phyloP scores from a whole-genome alignment of 2,329 filamentous ascomycete species.

The Stromatinia cepivora region DNA sequence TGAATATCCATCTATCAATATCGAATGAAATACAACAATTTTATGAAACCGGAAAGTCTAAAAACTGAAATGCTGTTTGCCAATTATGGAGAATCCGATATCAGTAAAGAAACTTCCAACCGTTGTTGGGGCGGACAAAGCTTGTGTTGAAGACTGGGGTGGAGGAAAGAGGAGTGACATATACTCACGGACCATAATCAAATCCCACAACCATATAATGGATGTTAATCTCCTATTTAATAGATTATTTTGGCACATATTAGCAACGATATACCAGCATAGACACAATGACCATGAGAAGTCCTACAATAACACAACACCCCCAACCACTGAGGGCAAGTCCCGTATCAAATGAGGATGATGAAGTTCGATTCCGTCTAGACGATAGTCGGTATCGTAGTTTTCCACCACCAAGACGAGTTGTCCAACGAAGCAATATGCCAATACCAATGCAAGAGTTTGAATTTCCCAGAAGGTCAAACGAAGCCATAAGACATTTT shows the following conservation, averaged over 20 bases:
- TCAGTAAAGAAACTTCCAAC: not conserved
- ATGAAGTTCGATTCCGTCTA: not conserved
- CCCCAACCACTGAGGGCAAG: not conserved
- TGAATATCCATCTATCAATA: not conserved
- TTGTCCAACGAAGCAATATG: not conserved
- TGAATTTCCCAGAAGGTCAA: not conserved
- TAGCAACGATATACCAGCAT: not conserved
- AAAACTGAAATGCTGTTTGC: not conserved
- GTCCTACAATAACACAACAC: not conserved
- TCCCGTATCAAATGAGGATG: not conserved
- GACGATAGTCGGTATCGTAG: constrained; percentile 8
- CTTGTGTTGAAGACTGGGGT: not conserved
- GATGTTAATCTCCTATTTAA: not conserved
- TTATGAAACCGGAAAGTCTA: not conserved
- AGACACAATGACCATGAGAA: not conserved
- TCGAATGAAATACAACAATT: not conserved
- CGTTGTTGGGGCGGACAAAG: not conserved
- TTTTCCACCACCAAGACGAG: not conserved
- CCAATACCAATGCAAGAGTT: constrained; percentile 8
- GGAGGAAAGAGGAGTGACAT: not conserved
- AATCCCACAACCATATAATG: not conserved
- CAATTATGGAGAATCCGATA: not conserved
- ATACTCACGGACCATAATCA: not conserved
- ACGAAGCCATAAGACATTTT: not conserved
- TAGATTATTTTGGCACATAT: not conserved